Percentiles rank a stretch among this genome's conserved stretches.
phyloP scores from a whole-genome alignment of 164 flowering plant genomes.

The Litsea cubeba region DNA sequence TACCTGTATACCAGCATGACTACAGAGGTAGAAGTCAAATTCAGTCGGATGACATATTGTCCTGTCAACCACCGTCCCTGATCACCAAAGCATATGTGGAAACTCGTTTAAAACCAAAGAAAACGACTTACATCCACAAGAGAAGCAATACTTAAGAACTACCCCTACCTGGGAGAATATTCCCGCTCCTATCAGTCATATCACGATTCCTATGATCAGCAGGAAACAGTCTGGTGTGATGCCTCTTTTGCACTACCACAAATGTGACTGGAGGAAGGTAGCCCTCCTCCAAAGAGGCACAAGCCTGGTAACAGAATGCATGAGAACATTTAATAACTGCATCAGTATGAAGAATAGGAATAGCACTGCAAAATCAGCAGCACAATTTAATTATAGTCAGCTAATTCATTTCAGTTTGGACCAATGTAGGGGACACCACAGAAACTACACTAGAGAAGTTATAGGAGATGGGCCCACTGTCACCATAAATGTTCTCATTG shows the following conservation, averaged over 20 bases:
- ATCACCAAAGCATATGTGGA: neutral
- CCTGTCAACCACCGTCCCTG: slow-evolving; percentile 90
- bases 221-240: slow-evolving; percentile 79
- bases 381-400: too few relatives aligned
- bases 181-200: slow-evolving; percentile 67
- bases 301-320: slow-evolving; percentile 43
- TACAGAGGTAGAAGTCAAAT: slow-evolving; percentile 90
- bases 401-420: too few relatives aligned
- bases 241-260: slow-evolving; percentile 85
- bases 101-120: neutral
- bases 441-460: neutral
- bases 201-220: slow-evolving; percentile 25
- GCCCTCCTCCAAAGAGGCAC: slow-evolving; percentile 52
- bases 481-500: too few relatives aligned
- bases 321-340: too few relatives aligned
- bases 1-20: slow-evolving; percentile 97
- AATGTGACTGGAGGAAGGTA: slow-evolving; percentile 76
- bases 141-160: neutral
- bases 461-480: neutral
- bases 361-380: too few relatives aligned
- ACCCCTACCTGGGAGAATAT: slow-evolving; percentile 65
- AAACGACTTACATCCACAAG: neutral
- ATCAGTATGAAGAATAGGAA: too few relatives aligned
- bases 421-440: too few relatives aligned
- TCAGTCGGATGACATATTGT: slow-evolving; percentile 91